A percentile compares a stretch with the other conserved stretches of the same genome.
phyloP scores from a whole-genome alignment of 164 flowering plant genomes.

The Warburgia ugandensis region DNA sequence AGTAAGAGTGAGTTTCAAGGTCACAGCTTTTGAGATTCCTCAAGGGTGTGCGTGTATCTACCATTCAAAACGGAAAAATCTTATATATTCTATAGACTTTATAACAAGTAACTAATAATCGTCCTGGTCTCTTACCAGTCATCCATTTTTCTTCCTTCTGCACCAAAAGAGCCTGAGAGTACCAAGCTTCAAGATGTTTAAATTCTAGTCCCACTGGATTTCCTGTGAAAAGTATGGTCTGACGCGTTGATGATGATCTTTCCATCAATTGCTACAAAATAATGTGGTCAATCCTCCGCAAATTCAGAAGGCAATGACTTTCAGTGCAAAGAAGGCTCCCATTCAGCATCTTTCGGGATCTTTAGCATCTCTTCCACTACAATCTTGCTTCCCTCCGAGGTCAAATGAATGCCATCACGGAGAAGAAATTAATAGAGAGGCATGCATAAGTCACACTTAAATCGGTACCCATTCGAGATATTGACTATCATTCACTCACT shows the following conservation, averaged over 20 bases:
- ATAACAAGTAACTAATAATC: no score
- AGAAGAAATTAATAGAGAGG: neutral
- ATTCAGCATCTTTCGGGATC: slow-evolving; percentile 70
- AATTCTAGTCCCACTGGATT: slow-evolving; percentile 58
- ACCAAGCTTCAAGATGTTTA: no score
- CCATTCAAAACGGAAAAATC: no score
- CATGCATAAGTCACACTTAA: neutral
- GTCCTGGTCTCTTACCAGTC: no score
- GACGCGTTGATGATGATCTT: slow-evolving; percentile 65
- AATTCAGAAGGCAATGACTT: slow-evolving; percentile 79
- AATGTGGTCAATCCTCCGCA: slow-evolving; percentile 62
- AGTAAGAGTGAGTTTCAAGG: no score
- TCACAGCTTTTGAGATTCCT: no score
- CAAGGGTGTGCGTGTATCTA: no score
- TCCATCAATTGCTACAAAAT: slow-evolving; percentile 68
- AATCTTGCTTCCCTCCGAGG: slow-evolving; percentile 80
- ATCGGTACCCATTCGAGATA: no score
- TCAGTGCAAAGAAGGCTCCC: slow-evolving; percentile 89
- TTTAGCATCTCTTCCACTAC: slow-evolving; percentile 79
- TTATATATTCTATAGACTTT: no score
- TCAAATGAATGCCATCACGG: slow-evolving; percentile 91
- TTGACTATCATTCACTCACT: no score
- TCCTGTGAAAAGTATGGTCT: slow-evolving; percentile 68
- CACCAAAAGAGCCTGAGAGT: no score
- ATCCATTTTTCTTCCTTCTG: no score